Conservation (phyloP, 257 asterid genomes). For the Plectranthus barbatus region DNA sequence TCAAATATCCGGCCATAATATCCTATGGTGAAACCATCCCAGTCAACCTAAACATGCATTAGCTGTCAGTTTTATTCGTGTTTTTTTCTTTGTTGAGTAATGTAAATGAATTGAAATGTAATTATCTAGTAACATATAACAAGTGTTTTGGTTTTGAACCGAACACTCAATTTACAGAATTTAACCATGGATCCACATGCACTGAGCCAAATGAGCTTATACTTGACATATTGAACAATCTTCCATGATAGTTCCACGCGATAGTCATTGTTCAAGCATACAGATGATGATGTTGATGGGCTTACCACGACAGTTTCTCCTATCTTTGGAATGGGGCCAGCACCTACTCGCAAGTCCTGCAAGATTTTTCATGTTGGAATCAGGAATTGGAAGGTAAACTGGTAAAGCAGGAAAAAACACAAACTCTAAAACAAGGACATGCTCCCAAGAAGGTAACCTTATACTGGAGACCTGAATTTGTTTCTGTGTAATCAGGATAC, state of each 20-base stretch:
- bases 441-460: slow-evolving; percentile 50
- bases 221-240: background rate
- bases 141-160: background rate
- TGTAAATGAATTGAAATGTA: background rate
- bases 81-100: background rate
- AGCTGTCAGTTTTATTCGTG: slow-evolving; percentile 7
- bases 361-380: slow-evolving; percentile 18
- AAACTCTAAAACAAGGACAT: slow-evolving; percentile 10
- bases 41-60: slow-evolving; percentile 58
- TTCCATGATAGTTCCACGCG: background rate
- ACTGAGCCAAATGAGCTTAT: background rate
- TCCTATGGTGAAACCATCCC: slow-evolving; percentile 99
- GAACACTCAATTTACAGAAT: background rate
- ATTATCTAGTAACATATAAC: background rate
- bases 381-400: slow-evolving; percentile 1
- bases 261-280: background rate
- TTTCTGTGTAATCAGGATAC: slow-evolving; percentile 77
- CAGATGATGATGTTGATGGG: slow-evolving; percentile 4
- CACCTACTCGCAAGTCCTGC: slow-evolving; percentile 86
- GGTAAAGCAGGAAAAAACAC: slow-evolving; percentile 8
- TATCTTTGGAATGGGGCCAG: slow-evolving; percentile 64
- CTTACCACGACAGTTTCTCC: slow-evolving; percentile 90
- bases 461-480: slow-evolving; percentile 89
- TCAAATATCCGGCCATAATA: slow-evolving; percentile 97
- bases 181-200: background rate